phyloP scores from a whole-genome alignment of 192 early-diverging fungal species.

The Backusella tuberculispora region DNA sequence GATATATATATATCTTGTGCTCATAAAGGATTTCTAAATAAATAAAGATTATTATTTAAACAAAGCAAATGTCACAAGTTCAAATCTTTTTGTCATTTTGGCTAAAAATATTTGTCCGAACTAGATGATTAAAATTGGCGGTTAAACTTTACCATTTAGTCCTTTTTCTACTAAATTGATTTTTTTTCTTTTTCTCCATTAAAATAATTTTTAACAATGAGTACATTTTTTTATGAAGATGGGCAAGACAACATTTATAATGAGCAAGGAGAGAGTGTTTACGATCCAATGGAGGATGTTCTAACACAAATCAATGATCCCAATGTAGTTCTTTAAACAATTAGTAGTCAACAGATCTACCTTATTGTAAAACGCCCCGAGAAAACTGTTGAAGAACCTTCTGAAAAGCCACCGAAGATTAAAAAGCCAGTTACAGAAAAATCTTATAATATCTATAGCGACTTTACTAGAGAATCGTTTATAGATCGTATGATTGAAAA shows the following conservation, averaged over 20 bases:
- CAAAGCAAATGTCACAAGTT: too few species aligned
- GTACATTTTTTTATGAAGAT: not conserved
- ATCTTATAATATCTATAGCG: not conserved
- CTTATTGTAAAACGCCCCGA: not conserved
- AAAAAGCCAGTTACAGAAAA: not conserved
- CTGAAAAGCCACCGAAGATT: not conserved
- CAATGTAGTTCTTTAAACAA: not conserved
- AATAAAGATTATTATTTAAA: too few species aligned
- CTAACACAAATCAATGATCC: not conserved
- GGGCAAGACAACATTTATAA: conserved; percentile 10
- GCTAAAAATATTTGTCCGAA: too few species aligned
- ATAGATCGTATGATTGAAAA: not conserved
- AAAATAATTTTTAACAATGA: too few species aligned
- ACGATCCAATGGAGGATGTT: conserved; percentile 1
- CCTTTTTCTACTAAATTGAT: too few species aligned
- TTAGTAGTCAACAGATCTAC: not conserved
- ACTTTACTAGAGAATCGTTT: not conserved
- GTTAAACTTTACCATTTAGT: too few species aligned
- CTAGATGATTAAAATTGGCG: too few species aligned
- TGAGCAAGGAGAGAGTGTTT: not conserved
- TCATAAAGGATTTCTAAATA: too few species aligned
- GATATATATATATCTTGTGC: too few species aligned
- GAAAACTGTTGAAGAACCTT: not conserved
- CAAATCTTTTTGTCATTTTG: too few species aligned
- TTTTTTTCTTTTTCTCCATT: too few species aligned